Evolutionary conservation across 192 early-diverging fungal genomes (phyloP), one percentile per base, ranked within the genome.

Genomic region (Obelidium mucronatum): DNA sequence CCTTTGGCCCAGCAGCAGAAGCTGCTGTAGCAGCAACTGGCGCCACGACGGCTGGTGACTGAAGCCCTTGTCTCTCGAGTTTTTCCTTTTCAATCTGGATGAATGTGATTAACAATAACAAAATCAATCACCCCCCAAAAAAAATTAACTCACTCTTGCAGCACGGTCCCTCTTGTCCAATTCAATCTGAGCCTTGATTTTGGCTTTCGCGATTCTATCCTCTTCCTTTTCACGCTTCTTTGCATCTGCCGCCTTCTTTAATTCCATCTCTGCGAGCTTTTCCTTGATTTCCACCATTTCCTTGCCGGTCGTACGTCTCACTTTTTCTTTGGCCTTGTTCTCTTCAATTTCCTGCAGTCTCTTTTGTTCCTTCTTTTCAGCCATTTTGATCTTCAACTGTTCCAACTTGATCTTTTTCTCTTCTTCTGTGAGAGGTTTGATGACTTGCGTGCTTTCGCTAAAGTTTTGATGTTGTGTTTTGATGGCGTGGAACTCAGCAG

Each of bases 181-280:
- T 74, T 95, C 94, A 75, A 96, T 93, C 75, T 92, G 89, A 13
- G 87, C 89, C 66, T 89, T 91, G 67, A 96, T 91, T 67, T 87
- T 88, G n/a, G 82, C 89, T 61, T 90, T 91, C 2, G 93, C 93
- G n/a, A 80, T 54, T 42, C 81, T 86, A 19, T 96, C 94, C 28
- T 89, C 84, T 56, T 93, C 93, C 81, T 96, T 95, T 72, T 96
- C 93, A 58, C 83, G 80, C 73, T 87, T 89, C 77, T 92, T 92
- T 2, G 75, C 82, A 66, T 91, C 90, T 5, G 92, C 80, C 0
- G 86, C 79, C 75, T 93, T 93, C 62, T 91, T 85, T 82, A 96
- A 90, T 67, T 95, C 92, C 64, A 86, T 81, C 74, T 92, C 90
- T 58, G 92, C 86, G 31, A 92, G 48, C 73, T 88, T 84, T 39